phyloP scores from a whole-genome alignment of 306 rosid genomes.

The Dicorynia guianensis region DNA sequence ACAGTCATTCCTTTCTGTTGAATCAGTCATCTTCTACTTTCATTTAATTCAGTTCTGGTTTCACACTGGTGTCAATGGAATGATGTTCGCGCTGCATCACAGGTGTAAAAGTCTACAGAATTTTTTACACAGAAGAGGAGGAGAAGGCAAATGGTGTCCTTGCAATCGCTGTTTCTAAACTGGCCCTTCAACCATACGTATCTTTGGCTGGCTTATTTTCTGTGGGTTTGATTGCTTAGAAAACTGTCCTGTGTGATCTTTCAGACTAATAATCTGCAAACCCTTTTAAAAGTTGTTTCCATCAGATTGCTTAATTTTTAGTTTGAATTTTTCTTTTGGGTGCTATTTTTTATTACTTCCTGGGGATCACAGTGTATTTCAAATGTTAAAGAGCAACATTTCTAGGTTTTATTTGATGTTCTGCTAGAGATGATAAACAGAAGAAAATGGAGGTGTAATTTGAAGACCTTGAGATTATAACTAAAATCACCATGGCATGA shows the following conservation, averaged over 20 bases:
- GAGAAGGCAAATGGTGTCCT: constrained; percentile 54
- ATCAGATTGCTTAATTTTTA: constrained; percentile 9
- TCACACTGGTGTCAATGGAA: constrained; percentile 12
- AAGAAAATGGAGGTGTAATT: not conserved
- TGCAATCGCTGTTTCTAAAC: constrained; percentile 53
- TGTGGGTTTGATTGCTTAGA: constrained; percentile 53
- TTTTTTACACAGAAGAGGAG: constrained; percentile 54
- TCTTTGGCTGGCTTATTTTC: constrained; percentile 61
- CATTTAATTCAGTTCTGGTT: constrained; percentile 17
- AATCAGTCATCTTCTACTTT: not conserved
- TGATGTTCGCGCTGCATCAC: constrained; percentile 36
- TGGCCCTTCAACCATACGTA: constrained; percentile 51
- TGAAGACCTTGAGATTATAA: constrained; percentile 12
- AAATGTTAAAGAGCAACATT: not conserved
- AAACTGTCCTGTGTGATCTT: constrained; percentile 30
- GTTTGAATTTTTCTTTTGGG: constrained; percentile 25
- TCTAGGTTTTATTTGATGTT: constrained; percentile 22
- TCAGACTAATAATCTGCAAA: not conserved
- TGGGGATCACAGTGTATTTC: constrained; percentile 11
- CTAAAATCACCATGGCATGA: not conserved
- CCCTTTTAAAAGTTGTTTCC: not conserved
- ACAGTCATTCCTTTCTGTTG: not conserved
- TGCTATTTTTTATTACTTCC: constrained; percentile 5
- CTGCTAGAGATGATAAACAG: not conserved
- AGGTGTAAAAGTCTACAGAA: constrained; percentile 56